Percentiles rank a stretch among this genome's conserved stretches.
phyloP scores from a whole-genome alignment of 2,329 filamentous ascomycete genomes.

The Pyrenochaeta sp. region DNA sequence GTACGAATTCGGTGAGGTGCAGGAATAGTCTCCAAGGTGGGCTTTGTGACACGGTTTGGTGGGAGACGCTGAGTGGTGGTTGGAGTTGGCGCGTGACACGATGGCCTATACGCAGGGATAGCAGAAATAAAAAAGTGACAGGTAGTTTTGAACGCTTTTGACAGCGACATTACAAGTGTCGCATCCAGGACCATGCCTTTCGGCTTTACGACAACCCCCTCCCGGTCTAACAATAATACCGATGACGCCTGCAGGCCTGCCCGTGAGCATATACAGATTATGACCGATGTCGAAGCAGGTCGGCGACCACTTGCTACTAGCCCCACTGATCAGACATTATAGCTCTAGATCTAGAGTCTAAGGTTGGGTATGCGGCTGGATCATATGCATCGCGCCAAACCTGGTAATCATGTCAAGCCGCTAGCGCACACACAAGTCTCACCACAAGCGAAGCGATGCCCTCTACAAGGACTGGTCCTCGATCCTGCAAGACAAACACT shows the following conservation, averaged over 20 bases:
- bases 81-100: background rate
- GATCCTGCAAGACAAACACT: background rate
- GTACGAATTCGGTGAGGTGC: background rate
- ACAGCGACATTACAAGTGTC: background rate
- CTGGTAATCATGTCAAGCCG: constrained; percentile 3
- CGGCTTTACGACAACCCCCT: no score
- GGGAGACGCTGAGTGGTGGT: background rate
- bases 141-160: background rate
- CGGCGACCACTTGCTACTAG: background rate
- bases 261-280: no score
- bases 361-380: background rate
- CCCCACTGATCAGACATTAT: background rate
- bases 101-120: no score
- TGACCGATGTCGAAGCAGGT: background rate
- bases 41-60: background rate
- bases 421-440: constrained; percentile 3
- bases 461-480: background rate
- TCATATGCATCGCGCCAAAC: constrained; percentile 8
- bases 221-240: no score
- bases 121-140: background rate
- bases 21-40: background rate
- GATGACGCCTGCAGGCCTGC: no score
- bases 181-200: no score
- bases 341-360: background rate
- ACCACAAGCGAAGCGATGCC: background rate